phyloP scores from a whole-genome alignment of 148 eudicot species.

The Fallopia convolvulus region DNA sequence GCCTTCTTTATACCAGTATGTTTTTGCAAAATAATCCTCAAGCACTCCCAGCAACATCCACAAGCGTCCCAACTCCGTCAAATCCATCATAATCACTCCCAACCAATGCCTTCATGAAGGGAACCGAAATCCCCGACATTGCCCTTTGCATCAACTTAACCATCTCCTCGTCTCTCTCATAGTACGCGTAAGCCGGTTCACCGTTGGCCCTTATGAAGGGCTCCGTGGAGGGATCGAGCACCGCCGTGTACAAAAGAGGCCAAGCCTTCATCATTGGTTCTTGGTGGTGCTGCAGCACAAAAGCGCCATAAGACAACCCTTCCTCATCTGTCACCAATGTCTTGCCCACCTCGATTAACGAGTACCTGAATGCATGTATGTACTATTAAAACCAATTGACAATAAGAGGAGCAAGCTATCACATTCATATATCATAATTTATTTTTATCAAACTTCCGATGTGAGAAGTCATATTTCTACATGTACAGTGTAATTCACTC shows the following conservation, averaged over 20 bases:
- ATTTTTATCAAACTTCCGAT: no score
- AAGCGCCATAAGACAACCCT: slow-evolving; percentile 39
- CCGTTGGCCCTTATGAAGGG: slow-evolving; percentile 50
- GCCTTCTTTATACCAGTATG: slow-evolving; percentile 34
- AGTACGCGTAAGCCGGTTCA: slow-evolving; percentile 38
- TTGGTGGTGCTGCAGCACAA: slow-evolving; percentile 52
- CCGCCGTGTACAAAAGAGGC: slow-evolving; percentile 36
- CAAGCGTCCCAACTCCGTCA: slow-evolving; percentile 31
- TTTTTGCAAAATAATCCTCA: slow-evolving; percentile 40
- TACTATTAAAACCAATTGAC: no score
- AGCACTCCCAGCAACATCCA: slow-evolving; percentile 57
- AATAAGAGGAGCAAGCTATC: no score
- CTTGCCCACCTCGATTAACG: slow-evolving; percentile 36
- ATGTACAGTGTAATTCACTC: no score
- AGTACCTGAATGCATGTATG: slow-evolving; percentile 17
- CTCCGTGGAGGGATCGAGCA: slow-evolving; percentile 27
- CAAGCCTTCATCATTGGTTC: slow-evolving; percentile 40
- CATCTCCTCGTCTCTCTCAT: slow-evolving; percentile 45
- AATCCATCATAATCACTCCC: slow-evolving; percentile 46
- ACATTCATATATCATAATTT: no score
- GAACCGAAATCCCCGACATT: slow-evolving; percentile 50
- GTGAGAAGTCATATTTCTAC: no score
- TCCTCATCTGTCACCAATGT: slow-evolving; percentile 34
- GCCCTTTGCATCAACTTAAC: slow-evolving; percentile 43
- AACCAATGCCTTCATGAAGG: slow-evolving; percentile 44